A percentile compares a stretch with the other conserved stretches of the same genome.
These are phyloP conservation scores for Thozetella sp. DNA, from an alignment of 495 filamentous ascomycete species.

Conservation along the genomic window DNA sequence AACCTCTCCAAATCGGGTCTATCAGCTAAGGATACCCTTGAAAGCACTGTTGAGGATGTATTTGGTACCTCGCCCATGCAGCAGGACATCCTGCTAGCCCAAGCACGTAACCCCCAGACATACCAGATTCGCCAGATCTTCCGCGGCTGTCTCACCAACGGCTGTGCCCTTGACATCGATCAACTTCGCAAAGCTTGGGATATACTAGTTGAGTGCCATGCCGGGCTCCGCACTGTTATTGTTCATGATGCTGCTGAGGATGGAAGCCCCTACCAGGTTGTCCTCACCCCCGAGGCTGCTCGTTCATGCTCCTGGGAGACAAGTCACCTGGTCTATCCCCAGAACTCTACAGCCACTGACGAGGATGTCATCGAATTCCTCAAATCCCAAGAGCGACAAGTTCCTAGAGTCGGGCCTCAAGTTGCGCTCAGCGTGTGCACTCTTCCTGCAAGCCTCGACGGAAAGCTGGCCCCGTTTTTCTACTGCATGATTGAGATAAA, in stretches of 20 bases:
- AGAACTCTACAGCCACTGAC: neutral
- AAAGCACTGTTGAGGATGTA: neutral
- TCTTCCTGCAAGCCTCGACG: neutral
- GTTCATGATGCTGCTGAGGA: neutral
- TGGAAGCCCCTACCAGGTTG: neutral
- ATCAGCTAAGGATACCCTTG: neutral
- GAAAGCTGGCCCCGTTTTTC: slow-evolving; percentile 7
- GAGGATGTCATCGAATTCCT: neutral
- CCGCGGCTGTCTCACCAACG: neutral
- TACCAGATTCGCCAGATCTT: slow-evolving; percentile 1
- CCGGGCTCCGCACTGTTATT: neutral
- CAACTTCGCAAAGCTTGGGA: neutral
- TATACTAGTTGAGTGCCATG: neutral
- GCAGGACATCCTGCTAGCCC: neutral
- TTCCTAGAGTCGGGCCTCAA: neutral
- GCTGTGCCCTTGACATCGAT: neutral
- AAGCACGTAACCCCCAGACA: neutral
- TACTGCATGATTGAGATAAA: slow-evolving; percentile 54
- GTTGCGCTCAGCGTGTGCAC: neutral
- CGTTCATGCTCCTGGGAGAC: neutral
- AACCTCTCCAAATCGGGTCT: neutral
- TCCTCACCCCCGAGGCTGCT: neutral
- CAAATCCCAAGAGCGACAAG: neutral
- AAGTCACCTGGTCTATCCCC: neutral
- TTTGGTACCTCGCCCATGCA: slow-evolving; percentile 1